Percentiles rank a stretch among this genome's conserved stretches.
These are phyloP conservation scores for Phyllosticta capitalensis DNA, from an alignment of 2,329 filamentous ascomycete species.

Conservation along the genomic window DNA sequence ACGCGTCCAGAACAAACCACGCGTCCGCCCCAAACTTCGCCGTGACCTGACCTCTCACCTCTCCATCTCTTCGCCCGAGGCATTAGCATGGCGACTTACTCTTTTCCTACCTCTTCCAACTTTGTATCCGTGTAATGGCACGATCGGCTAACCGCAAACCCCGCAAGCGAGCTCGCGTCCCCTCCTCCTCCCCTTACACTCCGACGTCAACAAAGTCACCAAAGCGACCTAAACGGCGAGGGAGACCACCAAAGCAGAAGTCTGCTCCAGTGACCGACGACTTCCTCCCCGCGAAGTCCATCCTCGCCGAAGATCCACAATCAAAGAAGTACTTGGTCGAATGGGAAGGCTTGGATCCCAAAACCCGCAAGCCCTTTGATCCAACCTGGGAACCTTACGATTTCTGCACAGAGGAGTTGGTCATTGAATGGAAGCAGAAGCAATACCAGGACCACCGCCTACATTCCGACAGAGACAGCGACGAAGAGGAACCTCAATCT, in stretches of 20 bases:
- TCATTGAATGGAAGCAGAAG: conserved; percentile 27
- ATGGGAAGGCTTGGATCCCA: conserved; percentile 45
- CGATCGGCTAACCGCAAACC: not conserved
- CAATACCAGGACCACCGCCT: not conserved
- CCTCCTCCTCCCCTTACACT: not conserved
- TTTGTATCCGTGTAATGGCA: not conserved
- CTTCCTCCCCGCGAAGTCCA: conserved; percentile 12
- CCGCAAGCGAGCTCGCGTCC: not conserved
- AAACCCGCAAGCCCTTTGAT: conserved; percentile 38
- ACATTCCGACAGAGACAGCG: not conserved
- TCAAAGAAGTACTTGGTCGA: conserved; percentile 43
- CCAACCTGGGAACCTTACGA: conserved; percentile 43
- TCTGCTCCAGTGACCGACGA: not conserved
- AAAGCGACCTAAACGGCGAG: not conserved
- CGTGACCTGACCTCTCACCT: too few relatives aligned
- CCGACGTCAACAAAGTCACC: not conserved
- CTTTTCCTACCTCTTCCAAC: not conserved
- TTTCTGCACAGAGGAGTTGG: conserved; percentile 25
- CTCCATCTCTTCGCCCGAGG: not conserved
- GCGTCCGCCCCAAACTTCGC: conserved; percentile 11
- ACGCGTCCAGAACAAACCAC: not conserved
- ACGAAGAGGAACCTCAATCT: not conserved
- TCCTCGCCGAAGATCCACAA: conserved; percentile 21
- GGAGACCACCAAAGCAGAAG: not conserved
- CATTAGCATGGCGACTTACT: not conserved